Base-by-base conservation (phyloP, 2,329 filamentous ascomycete species). In the Talaromyces sp. region DNA sequence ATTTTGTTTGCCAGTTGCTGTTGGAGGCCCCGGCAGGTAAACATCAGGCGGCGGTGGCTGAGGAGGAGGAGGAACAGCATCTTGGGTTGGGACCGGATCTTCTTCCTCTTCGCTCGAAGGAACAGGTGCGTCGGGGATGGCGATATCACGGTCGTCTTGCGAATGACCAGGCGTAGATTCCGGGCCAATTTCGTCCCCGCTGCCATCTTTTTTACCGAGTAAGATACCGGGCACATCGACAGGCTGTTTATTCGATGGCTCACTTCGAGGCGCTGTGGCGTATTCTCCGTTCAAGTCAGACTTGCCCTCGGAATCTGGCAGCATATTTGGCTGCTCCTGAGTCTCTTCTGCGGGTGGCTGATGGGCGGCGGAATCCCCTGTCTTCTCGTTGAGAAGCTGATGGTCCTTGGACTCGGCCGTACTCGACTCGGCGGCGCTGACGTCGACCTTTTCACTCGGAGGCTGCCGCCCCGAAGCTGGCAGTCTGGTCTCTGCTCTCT, bases 121-220 rank as follows among this genome's bases (percentile, higher is more conserved):
- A 6, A 42, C 11, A 6, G 58, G 58, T 3, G 80, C 81, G 72
- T 91, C 88, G 39, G 82, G 81, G 85, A 91, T 91, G 60, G 87
- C 82, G 59, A 88, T 79, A 65, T 85, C 82, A 58, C 75, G 82
- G 66, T 87, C 85, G 4, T 65, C 60, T 61, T 70, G 67, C 4
- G 65, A 44, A n/a, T 59, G 61, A n/a, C 65, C 61, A 9, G 54
- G 55, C 22, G 57, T 54, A 27, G 36, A 54, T 28, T 61, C 62
- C 22, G 62, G 55, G 47, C 47, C 57, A 28, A 39, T 42, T 19
- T 25, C 25, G 44, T 58, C 57, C 49, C 54, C 53, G 44, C 25
- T 55, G 15, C 32, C 52, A 11, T 65, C 60, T 22, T 58, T 63
- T 7, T 44, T 58, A 25, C 19, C 11, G 15, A 51, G 25, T 7